A percentile compares a stretch with the other conserved stretches of the same genome.
phyloP scores from a whole-genome alignment of 352 stramenopile genomes.

The Phytophthora fragariaefolia region DNA sequence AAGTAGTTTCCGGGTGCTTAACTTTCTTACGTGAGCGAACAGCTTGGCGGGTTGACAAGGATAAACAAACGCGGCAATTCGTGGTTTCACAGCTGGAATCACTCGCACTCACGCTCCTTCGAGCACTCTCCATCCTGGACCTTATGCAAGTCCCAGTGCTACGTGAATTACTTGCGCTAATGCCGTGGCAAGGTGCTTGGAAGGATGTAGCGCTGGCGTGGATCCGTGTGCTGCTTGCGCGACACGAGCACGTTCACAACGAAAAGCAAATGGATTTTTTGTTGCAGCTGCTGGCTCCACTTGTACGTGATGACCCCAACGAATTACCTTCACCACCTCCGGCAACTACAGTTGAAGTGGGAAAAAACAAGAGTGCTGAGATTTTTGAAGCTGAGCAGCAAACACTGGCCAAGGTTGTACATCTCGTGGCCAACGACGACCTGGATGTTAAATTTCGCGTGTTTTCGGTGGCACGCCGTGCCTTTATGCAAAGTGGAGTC shows the following conservation, averaged over 20 bases:
- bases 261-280: slow-evolving; percentile 62
- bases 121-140: slow-evolving; percentile 42
- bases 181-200: slow-evolving; percentile 64
- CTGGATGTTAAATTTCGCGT: slow-evolving; percentile 63
- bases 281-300: slow-evolving; percentile 84
- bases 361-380: slow-evolving; percentile 34
- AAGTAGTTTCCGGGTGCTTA: slow-evolving; percentile 41
- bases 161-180: slow-evolving; percentile 42
- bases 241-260: slow-evolving; percentile 42
- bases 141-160: slow-evolving; percentile 49
- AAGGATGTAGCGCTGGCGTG: slow-evolving; percentile 63
- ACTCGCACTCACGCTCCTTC: slow-evolving; percentile 43
- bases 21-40: slow-evolving; percentile 33
- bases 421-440: slow-evolving; percentile 91
- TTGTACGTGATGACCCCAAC: slow-evolving; percentile 87
- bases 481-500: slow-evolving; percentile 87
- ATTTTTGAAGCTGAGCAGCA: slow-evolving; percentile 90
- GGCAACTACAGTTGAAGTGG: slow-evolving; percentile 10
- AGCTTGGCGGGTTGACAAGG: slow-evolving; percentile 37
- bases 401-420: slow-evolving; percentile 93
- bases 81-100: slow-evolving; percentile 35
- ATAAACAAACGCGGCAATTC: slow-evolving; percentile 32
- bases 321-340: slow-evolving; percentile 30
- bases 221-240: slow-evolving; percentile 51
- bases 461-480: slow-evolving; percentile 67